Conservation (phyloP, 352 stramenopile species). For the Phytophthora citricola region DNA sequence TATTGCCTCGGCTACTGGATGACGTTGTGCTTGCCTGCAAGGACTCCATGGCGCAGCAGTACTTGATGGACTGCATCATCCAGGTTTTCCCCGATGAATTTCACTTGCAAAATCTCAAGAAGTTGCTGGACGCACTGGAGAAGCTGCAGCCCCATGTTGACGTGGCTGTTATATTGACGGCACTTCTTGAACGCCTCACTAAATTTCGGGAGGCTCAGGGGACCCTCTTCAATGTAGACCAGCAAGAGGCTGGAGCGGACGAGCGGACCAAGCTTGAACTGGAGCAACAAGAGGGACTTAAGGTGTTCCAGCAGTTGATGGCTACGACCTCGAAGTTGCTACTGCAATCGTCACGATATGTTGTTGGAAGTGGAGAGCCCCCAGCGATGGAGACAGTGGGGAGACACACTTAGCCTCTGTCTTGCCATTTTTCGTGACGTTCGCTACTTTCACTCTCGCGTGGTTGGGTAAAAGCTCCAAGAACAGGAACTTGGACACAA, state of each 20-base stretch:
- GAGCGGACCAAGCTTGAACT: conserved; percentile 24
- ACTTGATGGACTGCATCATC: conserved; percentile 98
- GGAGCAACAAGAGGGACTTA: conserved; percentile 20
- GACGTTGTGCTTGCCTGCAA: conserved; percentile 95
- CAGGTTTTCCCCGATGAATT: conserved; percentile 98
- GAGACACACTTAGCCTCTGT: conserved; percentile 32
- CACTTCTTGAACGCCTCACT: conserved; percentile 94
- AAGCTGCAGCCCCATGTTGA: conserved; percentile 94
- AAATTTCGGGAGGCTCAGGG: conserved; percentile 80
- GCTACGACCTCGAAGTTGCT: conserved; percentile 30
- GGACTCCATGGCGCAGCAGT: conserved; percentile 98
- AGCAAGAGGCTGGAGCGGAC: conserved; percentile 16
- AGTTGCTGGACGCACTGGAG: conserved; percentile 87
- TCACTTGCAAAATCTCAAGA: conserved; percentile 95
- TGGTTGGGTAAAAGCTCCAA: conserved; percentile 33
- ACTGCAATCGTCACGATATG: conserved; percentile 27
- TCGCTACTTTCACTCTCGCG: conserved; percentile 54
- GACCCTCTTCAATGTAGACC: conserved; percentile 9
- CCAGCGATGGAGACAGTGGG: conserved; percentile 11
- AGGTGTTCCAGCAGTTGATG: conserved; percentile 33
- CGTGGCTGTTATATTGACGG: conserved; percentile 89
- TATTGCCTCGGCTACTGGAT: conserved; percentile 92
- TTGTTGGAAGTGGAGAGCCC: conserved; percentile 6
- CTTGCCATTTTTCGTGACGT: conserved; percentile 57
- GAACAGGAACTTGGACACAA: conserved; percentile 16